Evolutionary conservation across 2,329 filamentous ascomycete genomes (phyloP).

Genomic region (Lachnellula willkommii): DNA sequence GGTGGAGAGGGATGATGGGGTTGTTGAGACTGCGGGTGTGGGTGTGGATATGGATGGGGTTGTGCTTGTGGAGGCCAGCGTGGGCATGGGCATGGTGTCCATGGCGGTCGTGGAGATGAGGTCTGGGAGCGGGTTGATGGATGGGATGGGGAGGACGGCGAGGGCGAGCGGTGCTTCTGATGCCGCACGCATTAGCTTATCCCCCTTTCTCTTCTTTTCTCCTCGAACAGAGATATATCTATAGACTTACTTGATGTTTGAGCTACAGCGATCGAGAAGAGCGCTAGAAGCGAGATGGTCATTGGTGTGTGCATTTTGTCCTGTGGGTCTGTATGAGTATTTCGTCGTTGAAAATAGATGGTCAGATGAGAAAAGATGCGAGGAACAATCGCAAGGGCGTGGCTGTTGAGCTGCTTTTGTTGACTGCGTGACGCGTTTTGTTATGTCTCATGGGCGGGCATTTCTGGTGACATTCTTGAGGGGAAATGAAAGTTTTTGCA

Average conservation of each 20-base stretch:
- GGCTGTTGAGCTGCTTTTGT: not conserved
- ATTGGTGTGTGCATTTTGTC: not conserved
- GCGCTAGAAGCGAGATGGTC: not conserved
- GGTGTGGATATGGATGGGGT: not conserved
- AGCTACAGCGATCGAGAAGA: not conserved
- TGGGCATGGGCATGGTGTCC: too few relatives aligned
- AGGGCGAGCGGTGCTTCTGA: too few relatives aligned
- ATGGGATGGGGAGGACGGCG: too few relatives aligned
- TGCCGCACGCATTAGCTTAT: too few relatives aligned
- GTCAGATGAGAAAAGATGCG: not conserved
- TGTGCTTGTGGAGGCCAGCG: not conserved
- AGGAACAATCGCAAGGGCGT: not conserved
- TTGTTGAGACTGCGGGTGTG: not conserved
- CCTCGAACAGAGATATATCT: too few relatives aligned
- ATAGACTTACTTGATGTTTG: not conserved
- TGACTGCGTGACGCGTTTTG: not conserved
- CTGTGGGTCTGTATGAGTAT: not conserved
- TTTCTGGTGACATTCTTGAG: not conserved
- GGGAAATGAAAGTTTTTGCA: not conserved
- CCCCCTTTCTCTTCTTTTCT: too few relatives aligned
- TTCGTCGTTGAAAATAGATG: not conserved
- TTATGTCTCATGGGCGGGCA: not conserved
- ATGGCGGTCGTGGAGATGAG: too few relatives aligned
- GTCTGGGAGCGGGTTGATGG: too few relatives aligned
- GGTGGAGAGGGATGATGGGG: not conserved